These are phyloP conservation scores for Bjerkandera adusta DNA, from an alignment of 1,284 basidiomycete species.

Conservation along the genomic window DNA sequence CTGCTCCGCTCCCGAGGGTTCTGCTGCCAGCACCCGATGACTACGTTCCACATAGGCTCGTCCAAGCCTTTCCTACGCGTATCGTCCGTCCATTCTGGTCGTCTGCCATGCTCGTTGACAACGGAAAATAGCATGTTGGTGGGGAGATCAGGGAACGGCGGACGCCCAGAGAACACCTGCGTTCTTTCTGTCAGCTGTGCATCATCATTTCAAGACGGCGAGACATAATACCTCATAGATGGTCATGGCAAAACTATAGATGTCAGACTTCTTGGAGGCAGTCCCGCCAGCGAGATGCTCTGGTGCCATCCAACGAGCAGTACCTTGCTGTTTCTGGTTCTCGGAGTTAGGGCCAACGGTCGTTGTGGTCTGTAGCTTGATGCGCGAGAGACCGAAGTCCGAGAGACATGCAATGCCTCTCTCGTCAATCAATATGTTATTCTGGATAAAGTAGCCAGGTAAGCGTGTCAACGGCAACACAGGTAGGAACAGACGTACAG, in stretches of 20 bases:
- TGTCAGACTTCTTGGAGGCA: slow-evolving; percentile 11
- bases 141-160: no score
- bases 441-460: slow-evolving; percentile 5
- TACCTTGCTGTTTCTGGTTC: slow-evolving; percentile 3
- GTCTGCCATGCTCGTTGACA: no score
- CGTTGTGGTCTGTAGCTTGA: slow-evolving; percentile 9
- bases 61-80: no score
- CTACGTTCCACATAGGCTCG: no score
- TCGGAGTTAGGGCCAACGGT: not conserved
- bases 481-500: slow-evolving; percentile 6
- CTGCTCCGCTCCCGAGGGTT: no score
- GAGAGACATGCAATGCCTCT: slow-evolving; percentile 16
- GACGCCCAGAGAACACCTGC: no score
- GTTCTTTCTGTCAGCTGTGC: no score
- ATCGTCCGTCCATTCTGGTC: no score
- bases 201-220: no score
- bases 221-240: slow-evolving; percentile 20
- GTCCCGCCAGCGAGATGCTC: slow-evolving; percentile 10
- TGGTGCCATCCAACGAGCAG: slow-evolving; percentile 16
- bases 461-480: not conserved
- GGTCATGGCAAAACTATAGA: slow-evolving; percentile 23
- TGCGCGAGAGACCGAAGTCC: slow-evolving; percentile 18
- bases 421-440: slow-evolving; percentile 18
- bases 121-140: no score
- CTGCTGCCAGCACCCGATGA: no score